Conservation (phyloP, 768 basidiomycete genomes). For the Artomyces pyxidatus region DNA sequence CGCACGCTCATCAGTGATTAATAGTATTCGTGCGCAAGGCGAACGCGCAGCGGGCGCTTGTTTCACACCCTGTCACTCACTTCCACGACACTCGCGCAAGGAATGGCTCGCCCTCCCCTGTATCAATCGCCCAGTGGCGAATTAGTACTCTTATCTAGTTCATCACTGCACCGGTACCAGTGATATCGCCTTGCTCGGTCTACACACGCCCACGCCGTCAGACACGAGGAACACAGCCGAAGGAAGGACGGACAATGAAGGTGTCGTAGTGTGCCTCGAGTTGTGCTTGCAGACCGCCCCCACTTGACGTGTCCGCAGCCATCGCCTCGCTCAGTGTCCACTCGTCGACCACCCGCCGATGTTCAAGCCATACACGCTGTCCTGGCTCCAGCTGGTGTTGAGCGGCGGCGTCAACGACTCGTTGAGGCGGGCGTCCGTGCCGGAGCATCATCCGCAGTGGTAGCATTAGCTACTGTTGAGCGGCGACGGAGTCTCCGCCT, state of each 20-base stretch:
- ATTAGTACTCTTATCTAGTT: slow-evolving; percentile 83
- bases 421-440: no score
- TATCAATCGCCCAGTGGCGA: slow-evolving; percentile 84
- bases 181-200: slow-evolving; percentile 86
- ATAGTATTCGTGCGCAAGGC: no score
- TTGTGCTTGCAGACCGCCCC: slow-evolving; percentile 40
- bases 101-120: slow-evolving; percentile 72
- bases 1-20: no score
- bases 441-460: no score
- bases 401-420: slow-evolving; percentile 67
- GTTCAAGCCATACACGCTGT: slow-evolving; percentile 62
- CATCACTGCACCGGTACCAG: slow-evolving; percentile 82
- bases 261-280: slow-evolving; percentile 78
- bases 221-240: neutral
- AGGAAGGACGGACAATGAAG: slow-evolving; percentile 56
- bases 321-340: slow-evolving; percentile 62
- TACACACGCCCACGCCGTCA: slow-evolving; percentile 21
- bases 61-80: no score
- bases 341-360: slow-evolving; percentile 70
- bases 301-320: slow-evolving; percentile 46
- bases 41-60: no score
- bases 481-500: slow-evolving; percentile 80
- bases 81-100: slow-evolving; percentile 71
- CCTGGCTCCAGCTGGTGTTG: slow-evolving; percentile 57
- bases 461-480: slow-evolving; percentile 25